Evolutionary conservation across 2,329 filamentous ascomycete genomes (phyloP), one percentile per base, ranked within the genome.

Genomic region (Colletotrichum tropicicola): DNA sequence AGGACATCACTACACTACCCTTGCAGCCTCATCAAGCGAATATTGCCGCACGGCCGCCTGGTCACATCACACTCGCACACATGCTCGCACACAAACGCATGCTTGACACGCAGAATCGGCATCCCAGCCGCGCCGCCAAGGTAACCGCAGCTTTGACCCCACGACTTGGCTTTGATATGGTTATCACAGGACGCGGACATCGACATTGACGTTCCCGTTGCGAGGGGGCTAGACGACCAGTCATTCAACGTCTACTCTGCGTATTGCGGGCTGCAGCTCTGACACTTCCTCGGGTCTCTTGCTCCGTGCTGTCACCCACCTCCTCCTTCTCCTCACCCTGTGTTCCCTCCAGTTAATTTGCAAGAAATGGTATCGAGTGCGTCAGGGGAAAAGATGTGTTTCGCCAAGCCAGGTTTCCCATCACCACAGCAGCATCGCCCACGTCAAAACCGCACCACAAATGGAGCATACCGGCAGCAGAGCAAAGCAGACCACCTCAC

Each of bases 181-280:
- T n/a, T n/a, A n/a, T n/a, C n/a, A n/a, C n/a, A n/a, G n/a, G n/a
- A n/a, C n/a, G n/a, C n/a, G n/a, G n/a, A n/a, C n/a, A n/a, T n/a
- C n/a, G n/a, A n/a, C n/a, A n/a, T n/a, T n/a, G n/a, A n/a, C n/a
- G 10, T 13, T 12, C 32, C 32, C 32, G 32, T 35, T 35, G 28
- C 28, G 28, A 30, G 12, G 28, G 8, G 12, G 28, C 28, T 5
- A 30, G 21, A 32, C n/a, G 35, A 41, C 21, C 23, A 32, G 44
- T 15, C 32, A 39, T 32, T 35, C 59, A 62, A 48, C 32, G 53
- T 41, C 13, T 32, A 27, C 12, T 48, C 51, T 48, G 23, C 43
- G 57, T 30, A 27, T 57, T 49, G 43, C 35, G 32, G 21, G 43
- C 44, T 32, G 52, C 59, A 58, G 59, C 28, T 57, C 44, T 62